These are phyloP conservation scores for Alternaria sp. DNA, from an alignment of 2,329 filamentous ascomycete genomes.

Conservation along the genomic window DNA sequence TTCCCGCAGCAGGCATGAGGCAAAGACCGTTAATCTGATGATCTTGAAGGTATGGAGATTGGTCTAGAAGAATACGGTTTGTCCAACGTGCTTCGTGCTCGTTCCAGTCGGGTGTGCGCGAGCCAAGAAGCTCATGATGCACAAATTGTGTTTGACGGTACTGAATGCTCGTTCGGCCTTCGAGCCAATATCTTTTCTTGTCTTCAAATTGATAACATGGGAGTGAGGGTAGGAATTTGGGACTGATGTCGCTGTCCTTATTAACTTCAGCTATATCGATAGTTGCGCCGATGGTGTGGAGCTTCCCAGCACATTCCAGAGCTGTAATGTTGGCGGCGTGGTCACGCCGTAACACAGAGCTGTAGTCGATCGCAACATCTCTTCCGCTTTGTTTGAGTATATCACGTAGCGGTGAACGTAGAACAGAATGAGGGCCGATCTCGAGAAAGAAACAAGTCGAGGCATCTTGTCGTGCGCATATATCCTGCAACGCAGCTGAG, in stretches of 20 bases:
- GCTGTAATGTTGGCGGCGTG: slow-evolving; percentile 14
- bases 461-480: neutral
- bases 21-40: slow-evolving; percentile 44
- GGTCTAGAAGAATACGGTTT: slow-evolving; percentile 42
- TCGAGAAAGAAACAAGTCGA: slow-evolving; percentile 22
- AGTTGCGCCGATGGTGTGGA: slow-evolving; percentile 2
- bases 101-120: slow-evolving; percentile 23
- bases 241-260: neutral
- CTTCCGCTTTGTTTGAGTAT: slow-evolving; percentile 8
- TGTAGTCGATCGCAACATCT: slow-evolving; percentile 15
- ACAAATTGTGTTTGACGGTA: slow-evolving; percentile 17
- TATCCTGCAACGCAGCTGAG: slow-evolving; percentile 29
- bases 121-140: slow-evolving; percentile 33
- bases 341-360: slow-evolving; percentile 18
- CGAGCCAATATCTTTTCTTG: slow-evolving; percentile 22
- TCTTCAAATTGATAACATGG: slow-evolving; percentile 22
- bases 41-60: slow-evolving; percentile 55
- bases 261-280: slow-evolving; percentile 16
- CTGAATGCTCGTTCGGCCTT: slow-evolving; percentile 18
- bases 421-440: slow-evolving; percentile 28
- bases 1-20: slow-evolving; percentile 33
- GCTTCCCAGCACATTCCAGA: slow-evolving; percentile 18
- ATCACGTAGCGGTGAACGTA: slow-evolving; percentile 22
- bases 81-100: slow-evolving; percentile 20
- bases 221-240: slow-evolving; percentile 15